phyloP scores from a whole-genome alignment of 768 basidiomycete genomes.

The Clitopilus passeckerianus region DNA sequence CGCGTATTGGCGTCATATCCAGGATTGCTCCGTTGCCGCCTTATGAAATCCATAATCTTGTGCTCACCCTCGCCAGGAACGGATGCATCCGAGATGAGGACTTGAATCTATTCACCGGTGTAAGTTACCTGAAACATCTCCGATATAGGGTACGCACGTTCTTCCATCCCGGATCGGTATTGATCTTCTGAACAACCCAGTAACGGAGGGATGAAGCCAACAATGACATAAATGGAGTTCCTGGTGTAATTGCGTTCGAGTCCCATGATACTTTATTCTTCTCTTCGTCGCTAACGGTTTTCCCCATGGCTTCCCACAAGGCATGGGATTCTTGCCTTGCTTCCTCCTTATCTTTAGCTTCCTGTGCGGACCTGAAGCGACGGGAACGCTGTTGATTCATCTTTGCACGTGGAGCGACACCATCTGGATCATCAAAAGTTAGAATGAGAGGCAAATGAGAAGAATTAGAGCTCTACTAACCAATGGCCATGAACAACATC shows the following conservation, averaged over 20 bases:
- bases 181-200: conserved; percentile 95
- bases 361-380: conserved; percentile 92
- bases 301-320: conserved; percentile 96
- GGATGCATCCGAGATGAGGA: conserved; percentile 94
- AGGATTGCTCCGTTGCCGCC: conserved; percentile 80
- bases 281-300: conserved; percentile 75
- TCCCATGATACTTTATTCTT: conserved; percentile 90
- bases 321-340: conserved; percentile 78
- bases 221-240: conserved; percentile 97
- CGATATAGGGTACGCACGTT: conserved; percentile 44
- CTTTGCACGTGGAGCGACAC: conserved; percentile 96
- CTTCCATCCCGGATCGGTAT: conserved; percentile 94
- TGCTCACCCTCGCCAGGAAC: conserved; percentile 99
- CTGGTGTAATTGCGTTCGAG: conserved; percentile 97
- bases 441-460: neutral
- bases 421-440: conserved; percentile 49
- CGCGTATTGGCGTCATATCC: conserved; percentile 93
- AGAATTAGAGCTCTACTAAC: conserved; percentile 34
- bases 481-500: conserved; percentile 97
- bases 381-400: conserved; percentile 99
- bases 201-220: conserved; percentile 86
- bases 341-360: conserved; percentile 91
- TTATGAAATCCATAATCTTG: conserved; percentile 99
- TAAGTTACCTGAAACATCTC: conserved; percentile 1
- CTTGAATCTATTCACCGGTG: conserved; percentile 63